A percentile compares a stretch with the other conserved stretches of the same genome.
phyloP scores from a whole-genome alignment of 179 eudicot species.

The Pouteria campechiana region DNA sequence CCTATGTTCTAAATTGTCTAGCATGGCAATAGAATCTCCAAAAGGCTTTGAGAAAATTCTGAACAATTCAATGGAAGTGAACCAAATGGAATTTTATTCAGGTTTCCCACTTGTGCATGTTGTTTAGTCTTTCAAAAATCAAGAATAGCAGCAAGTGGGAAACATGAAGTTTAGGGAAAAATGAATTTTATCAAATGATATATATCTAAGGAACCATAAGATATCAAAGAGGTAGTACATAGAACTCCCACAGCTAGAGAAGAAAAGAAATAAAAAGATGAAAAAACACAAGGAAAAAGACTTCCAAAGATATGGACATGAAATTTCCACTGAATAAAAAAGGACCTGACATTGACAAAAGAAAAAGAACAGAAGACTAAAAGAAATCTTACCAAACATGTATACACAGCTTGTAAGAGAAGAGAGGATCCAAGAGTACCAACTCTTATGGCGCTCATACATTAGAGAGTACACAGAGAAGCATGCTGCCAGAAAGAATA shows the following conservation, averaged over 20 bases:
- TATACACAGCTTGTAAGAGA: conserved; percentile 96
- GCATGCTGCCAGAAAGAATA: conserved; percentile 70
- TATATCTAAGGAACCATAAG: no score
- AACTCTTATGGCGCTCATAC: conserved; percentile 94
- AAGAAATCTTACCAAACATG: conserved; percentile 74
- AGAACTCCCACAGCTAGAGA: neutral
- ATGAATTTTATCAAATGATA: no score
- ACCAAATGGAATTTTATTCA: no score
- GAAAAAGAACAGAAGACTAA: neutral
- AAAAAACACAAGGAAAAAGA: no score
- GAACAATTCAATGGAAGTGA: no score
- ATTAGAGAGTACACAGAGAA: conserved; percentile 75
- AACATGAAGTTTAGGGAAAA: no score
- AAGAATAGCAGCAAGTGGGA: no score
- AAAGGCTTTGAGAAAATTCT: no score
- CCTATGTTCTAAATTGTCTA: no score
- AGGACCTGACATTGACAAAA: neutral
- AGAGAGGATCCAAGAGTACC: conserved; percentile 98
- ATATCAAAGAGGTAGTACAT: neutral
- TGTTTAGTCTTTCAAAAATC: no score
- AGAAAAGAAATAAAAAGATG: neutral
- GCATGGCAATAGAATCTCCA: no score
- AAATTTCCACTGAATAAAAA: neutral
- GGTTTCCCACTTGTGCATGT: no score
- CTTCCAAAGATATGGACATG: neutral